phyloP scores from a whole-genome alignment of 148 eudicot genomes.

The Selenicereus undatus region DNA sequence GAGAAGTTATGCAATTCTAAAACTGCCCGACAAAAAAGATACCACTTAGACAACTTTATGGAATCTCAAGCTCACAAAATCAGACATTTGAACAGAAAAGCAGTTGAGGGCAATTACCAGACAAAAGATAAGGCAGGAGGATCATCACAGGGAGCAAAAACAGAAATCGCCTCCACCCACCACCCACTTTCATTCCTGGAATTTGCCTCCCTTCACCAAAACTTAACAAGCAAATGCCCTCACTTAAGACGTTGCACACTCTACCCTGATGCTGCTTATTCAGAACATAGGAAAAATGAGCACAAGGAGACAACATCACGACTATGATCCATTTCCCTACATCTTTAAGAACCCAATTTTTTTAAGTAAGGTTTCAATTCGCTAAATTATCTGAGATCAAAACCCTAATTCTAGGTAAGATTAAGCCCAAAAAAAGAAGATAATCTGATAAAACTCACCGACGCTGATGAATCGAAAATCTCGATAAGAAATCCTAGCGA shows the following conservation, averaged over 20 bases:
- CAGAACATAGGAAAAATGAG: background rate
- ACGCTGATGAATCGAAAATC: background rate
- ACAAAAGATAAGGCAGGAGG: slow-evolving; percentile 49
- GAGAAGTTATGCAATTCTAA: slow-evolving; percentile 53
- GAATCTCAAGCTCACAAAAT: background rate
- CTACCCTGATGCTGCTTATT: slow-evolving; percentile 11
- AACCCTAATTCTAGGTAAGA: slow-evolving; percentile 13
- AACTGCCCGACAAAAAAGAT: slow-evolving; percentile 36
- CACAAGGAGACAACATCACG: too few species aligned
- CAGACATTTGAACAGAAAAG: background rate
- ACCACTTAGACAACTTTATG: background rate
- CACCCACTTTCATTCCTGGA: slow-evolving; percentile 45
- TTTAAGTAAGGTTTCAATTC: background rate
- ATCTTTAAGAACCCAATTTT: background rate
- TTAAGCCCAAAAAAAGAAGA: background rate
- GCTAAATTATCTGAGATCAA: background rate
- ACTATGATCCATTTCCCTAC: too few species aligned
- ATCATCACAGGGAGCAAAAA: slow-evolving; percentile 56
- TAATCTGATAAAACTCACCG: slow-evolving; percentile 8
- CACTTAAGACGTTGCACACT: slow-evolving; percentile 12
- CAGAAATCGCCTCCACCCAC: slow-evolving; percentile 59
- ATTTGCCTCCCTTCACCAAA: slow-evolving; percentile 11
- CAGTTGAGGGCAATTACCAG: slow-evolving; percentile 41
- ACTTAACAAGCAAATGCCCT: background rate
- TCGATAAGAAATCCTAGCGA: background rate